Conservation (phyloP, 345 rosid species). For the Gossypium sturtianum region DNA sequence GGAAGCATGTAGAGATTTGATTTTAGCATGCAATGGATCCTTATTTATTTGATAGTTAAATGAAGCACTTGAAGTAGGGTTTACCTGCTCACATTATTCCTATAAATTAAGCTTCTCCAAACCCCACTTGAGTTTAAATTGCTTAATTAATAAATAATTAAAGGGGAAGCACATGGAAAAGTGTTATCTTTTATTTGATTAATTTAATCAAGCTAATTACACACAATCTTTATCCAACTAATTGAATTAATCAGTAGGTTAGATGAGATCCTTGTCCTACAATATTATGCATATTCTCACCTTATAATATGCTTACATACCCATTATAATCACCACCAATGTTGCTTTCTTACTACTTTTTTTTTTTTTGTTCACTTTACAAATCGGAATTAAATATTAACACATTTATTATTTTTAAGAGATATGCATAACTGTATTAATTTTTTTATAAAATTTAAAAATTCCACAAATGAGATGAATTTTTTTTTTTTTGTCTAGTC, state of each 20-base stretch:
- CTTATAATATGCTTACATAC: neutral
- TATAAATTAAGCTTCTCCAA: conserved; percentile 8
- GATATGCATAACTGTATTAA: too few relatives aligned
- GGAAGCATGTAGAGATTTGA: neutral
- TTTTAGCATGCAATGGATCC: conserved; percentile 13
- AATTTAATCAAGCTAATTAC: conserved; percentile 9
- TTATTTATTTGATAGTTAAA: neutral
- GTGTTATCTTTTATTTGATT: conserved; percentile 20
- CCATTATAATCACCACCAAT: too few relatives aligned
- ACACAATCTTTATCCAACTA: conserved; percentile 6
- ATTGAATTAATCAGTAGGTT: conserved; percentile 15
- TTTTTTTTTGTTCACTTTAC: too few relatives aligned
- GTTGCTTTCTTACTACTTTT: too few relatives aligned
- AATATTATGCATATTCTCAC: conserved; percentile 17
- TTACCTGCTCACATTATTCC: conserved; percentile 25
- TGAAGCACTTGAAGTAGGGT: conserved; percentile 27
- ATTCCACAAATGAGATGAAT: too few relatives aligned
- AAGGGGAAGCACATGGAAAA: conserved; percentile 31
- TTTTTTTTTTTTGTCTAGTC: neutral
- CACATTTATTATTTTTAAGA: too few relatives aligned
- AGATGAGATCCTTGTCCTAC: conserved; percentile 28
- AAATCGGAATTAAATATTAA: too few relatives aligned
- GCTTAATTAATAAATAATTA: neutral
- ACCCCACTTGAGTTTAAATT: conserved; percentile 11
- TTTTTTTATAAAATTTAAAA: too few relatives aligned